Percentiles rank a stretch among this genome's conserved stretches.
phyloP scores from a whole-genome alignment of 306 rosid genomes.

The Cyclanthera cordifolia region DNA sequence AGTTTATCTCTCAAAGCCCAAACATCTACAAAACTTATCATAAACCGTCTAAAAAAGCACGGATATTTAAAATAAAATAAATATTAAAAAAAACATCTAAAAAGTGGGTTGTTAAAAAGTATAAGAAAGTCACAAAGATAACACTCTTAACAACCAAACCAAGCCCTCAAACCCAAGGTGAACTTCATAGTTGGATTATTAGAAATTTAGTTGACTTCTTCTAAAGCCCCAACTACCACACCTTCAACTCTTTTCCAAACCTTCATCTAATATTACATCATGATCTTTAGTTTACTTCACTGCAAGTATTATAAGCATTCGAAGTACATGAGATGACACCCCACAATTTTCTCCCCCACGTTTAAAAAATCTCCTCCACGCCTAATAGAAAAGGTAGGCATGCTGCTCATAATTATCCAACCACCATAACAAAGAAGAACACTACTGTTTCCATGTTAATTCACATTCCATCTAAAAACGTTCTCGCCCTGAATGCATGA shows the following conservation, averaged over 20 bases:
- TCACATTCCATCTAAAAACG: background rate
- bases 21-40: background rate
- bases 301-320: background rate
- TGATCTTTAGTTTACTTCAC: background rate
- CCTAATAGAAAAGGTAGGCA: background rate
- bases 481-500: background rate
- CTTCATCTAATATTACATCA: background rate
- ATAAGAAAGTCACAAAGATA: background rate
- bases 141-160: background rate
- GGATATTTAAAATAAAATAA: too few relatives aligned
- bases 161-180: background rate
- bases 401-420: background rate
- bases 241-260: background rate
- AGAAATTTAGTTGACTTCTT: background rate
- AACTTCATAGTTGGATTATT: too few relatives aligned
- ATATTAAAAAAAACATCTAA: too few relatives aligned
- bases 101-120: background rate
- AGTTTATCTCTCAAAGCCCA: background rate
- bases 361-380: background rate
- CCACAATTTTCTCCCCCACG: background rate
- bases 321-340: background rate
- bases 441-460: background rate
- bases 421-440: background rate
- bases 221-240: background rate
- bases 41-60: too few relatives aligned